Evolutionary conservation across 2,329 filamentous ascomycete genomes (phyloP).

Genomic region (Penicillium concentricum): DNA sequence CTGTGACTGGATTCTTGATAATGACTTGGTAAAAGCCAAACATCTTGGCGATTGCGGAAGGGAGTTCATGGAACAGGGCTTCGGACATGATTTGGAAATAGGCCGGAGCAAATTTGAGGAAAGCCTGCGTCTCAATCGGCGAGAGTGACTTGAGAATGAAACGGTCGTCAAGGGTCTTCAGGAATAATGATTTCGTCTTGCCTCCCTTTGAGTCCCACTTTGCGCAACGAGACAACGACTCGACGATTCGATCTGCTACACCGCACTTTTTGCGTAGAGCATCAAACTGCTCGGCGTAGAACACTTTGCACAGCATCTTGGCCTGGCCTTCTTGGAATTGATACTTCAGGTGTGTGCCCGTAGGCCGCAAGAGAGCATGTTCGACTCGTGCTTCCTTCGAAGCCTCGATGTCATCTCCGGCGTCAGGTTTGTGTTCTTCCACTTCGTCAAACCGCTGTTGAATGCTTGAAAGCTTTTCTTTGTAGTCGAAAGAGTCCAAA

Average conservation of each 20-base stretch:
- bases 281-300: slow-evolving; percentile 97
- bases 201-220: slow-evolving; percentile 99
- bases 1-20: slow-evolving; percentile 90
- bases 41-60: slow-evolving; percentile 98
- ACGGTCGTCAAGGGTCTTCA: slow-evolving; percentile 93
- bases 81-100: slow-evolving; percentile 98
- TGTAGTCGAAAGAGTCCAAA: slow-evolving; percentile 82
- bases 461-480: slow-evolving; percentile 66
- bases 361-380: slow-evolving; percentile 76
- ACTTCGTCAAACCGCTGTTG: slow-evolving; percentile 36
- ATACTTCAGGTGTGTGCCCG: slow-evolving; percentile 92
- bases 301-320: slow-evolving; percentile 96
- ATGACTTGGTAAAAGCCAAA: slow-evolving; percentile 96
- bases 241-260: slow-evolving; percentile 87
- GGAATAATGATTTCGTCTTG: slow-evolving; percentile 94
- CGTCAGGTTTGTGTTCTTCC: slow-evolving; percentile 26
- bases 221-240: slow-evolving; percentile 89
- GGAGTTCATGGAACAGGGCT: slow-evolving; percentile 89
- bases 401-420: slow-evolving; percentile 39
- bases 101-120: slow-evolving; percentile 90
- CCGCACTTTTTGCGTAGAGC: slow-evolving; percentile 90
- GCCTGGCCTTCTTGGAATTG: slow-evolving; percentile 93
- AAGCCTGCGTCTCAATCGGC: slow-evolving; percentile 87
- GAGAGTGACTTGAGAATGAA: slow-evolving; percentile 91
- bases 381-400: slow-evolving; percentile 73